phyloP scores from a whole-genome alignment of 768 basidiomycete genomes.

The Hydnum rufescens region DNA sequence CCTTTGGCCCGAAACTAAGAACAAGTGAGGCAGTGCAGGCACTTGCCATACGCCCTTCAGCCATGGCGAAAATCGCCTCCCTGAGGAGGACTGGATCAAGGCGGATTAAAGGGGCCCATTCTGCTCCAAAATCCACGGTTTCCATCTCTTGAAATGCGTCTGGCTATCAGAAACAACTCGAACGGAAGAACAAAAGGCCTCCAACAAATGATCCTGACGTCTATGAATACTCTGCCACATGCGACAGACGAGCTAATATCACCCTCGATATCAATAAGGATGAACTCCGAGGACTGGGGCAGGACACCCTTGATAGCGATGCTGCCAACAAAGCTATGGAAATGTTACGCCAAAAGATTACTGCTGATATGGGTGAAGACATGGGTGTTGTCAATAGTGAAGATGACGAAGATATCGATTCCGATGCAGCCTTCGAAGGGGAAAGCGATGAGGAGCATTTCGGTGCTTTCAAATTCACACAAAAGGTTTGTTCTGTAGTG shows the following conservation, averaged over 20 bases:
- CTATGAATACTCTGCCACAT: constrained; percentile 39
- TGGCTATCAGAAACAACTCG: constrained; percentile 33
- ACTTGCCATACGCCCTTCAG: no score
- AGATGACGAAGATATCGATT: constrained; percentile 76
- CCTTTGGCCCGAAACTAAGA: no score
- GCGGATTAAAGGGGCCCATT: background rate
- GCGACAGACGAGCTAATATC: constrained; percentile 31
- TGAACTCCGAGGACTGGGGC: constrained; percentile 23
- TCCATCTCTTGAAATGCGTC: constrained; percentile 23
- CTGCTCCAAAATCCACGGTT: background rate
- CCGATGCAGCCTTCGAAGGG: constrained; percentile 57
- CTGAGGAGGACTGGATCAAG: no score
- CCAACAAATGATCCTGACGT: constrained; percentile 28
- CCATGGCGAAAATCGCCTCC: no score
- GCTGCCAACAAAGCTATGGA: constrained; percentile 14
- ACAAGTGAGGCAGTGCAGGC: no score
- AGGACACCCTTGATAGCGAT: constrained; percentile 24
- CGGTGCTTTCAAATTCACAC: constrained; percentile 34
- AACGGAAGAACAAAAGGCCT: constrained; percentile 23
- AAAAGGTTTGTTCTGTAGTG: constrained; percentile 19
- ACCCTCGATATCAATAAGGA: constrained; percentile 35
- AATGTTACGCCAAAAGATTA: constrained; percentile 10
- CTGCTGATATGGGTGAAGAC: constrained; percentile 17
- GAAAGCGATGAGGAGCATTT: constrained; percentile 66
- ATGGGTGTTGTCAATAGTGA: constrained; percentile 23